Base-by-base conservation (phyloP, 441 rosid species). In the Bocquillonia castaneifolia region DNA sequence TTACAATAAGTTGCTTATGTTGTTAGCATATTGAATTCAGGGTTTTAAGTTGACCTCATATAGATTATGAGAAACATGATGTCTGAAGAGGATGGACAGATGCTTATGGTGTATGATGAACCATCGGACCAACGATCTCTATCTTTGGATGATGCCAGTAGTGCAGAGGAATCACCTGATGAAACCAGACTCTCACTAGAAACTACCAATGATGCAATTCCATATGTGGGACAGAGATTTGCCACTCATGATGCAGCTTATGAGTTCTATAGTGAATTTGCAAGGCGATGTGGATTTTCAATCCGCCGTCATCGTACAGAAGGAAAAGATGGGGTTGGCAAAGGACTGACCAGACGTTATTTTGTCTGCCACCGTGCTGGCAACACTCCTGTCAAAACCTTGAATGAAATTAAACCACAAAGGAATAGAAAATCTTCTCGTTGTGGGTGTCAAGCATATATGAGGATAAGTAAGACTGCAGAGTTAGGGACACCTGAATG, bases 281-380 rank as follows among this genome's bases (percentile, higher is more conserved):
- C 99, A 6, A 89, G 84, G 76, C 83, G 83, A 26, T 89, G 93
- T 53, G 99, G 99, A 53, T 93, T 93, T 79, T 91, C 99, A 7
- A 91, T 91, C 53, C 92, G 99, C 15, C 90, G 95, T 61, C 97
- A 93, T 59, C 90, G 99, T 20, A 91, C 99, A 5, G 99, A 93
- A 82, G 99, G 99, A 25, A 93, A 93, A 78, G 97, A 93, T 23
- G 99, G 97, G 68, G 86, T 93, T 60, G 99, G 99, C 44, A 91
- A 89, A 75, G 99, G 99, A 67, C 96, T 93, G 31, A 91, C 95
- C 0, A 88, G 99, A 74, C 95, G 99, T 25, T 93, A 93, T 72
- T 89, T 91, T 78, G 97, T 91, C 66, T 93, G 99, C 76, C 99
- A 91, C 36, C 92, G 97, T 20, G 99, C 99, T 70, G 99, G 99